Percentiles rank a stretch among this genome's conserved stretches.
phyloP scores from a whole-genome alignment of 2,329 filamentous ascomycete genomes.

The Gyromitra esculenta region DNA sequence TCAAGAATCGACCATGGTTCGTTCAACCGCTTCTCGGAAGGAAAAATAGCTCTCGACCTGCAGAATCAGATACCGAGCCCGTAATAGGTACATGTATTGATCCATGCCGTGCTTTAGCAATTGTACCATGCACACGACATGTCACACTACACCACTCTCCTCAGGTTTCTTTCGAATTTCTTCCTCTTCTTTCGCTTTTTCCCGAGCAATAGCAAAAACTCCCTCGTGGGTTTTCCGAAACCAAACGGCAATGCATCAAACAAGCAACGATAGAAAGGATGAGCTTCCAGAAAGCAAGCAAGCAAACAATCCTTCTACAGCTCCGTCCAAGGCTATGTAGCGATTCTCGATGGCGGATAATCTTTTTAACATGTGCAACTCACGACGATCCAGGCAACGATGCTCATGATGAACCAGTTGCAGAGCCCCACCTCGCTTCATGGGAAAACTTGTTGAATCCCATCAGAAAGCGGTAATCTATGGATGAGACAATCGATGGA shows the following conservation, averaged over 20 bases:
- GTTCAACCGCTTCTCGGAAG: not conserved
- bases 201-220: not conserved
- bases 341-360: conserved; percentile 15
- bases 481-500: conserved; percentile 1
- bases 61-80: conserved; percentile 3
- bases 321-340: not conserved
- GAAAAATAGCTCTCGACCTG: not conserved
- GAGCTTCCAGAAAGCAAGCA: not conserved
- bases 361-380: conserved; percentile 20
- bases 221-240: not conserved
- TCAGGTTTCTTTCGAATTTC: conserved; percentile 5
- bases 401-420: not conserved
- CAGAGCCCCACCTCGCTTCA: conserved; percentile 15
- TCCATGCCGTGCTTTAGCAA: not conserved
- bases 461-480: conserved; percentile 1
- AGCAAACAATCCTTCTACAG: not conserved
- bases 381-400: not conserved
- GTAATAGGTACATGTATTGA: not conserved
- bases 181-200: not conserved
- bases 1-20: conserved; percentile 4
- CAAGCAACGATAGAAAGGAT: not conserved
- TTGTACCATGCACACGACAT: conserved; percentile 18
- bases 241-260: conserved; percentile 2
- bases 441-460: conserved; percentile 13
- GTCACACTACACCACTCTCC: conserved; percentile 9